Percentiles rank a stretch among this genome's conserved stretches.
Evolutionary conservation across 352 stramenopile species (phyloP).

Genomic region (Phytophthora sojae): DNA sequence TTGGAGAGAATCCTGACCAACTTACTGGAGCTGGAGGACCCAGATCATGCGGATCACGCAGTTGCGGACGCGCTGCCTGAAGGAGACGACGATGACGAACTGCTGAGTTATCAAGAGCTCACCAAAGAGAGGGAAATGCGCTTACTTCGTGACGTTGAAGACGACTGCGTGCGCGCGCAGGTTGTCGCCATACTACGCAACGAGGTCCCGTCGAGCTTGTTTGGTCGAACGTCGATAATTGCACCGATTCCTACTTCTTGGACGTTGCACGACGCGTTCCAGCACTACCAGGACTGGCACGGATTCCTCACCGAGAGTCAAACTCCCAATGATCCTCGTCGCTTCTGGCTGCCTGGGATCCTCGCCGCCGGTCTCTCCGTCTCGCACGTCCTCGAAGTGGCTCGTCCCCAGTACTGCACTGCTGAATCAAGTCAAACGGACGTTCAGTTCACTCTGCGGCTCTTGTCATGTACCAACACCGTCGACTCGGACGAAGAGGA

Average conservation of each 20-base stretch:
- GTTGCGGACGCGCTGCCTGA: background rate
- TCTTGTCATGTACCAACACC: background rate
- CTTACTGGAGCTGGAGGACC: background rate
- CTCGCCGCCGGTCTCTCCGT: conserved; percentile 13
- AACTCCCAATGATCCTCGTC: background rate
- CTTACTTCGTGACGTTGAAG: conserved; percentile 22
- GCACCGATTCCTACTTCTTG: conserved; percentile 5
- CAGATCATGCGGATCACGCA: no score
- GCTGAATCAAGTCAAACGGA: background rate
- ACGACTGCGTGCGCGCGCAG: conserved; percentile 11
- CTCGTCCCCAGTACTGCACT: background rate
- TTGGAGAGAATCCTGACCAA: conserved; percentile 13
- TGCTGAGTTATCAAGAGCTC: conserved; percentile 1
- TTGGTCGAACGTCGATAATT: background rate
- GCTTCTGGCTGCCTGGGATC: conserved; percentile 31
- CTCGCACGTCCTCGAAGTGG: conserved; percentile 13
- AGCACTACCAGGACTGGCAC: conserved; percentile 36
- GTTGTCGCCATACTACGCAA: conserved; percentile 30
- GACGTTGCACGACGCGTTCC: conserved; percentile 36
- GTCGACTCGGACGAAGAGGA: background rate
- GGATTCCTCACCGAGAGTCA: conserved; percentile 1
- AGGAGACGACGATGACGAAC: conserved; percentile 5
- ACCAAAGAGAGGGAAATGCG: background rate
- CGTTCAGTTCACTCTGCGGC: conserved; percentile 19
- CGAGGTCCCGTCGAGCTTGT: conserved; percentile 18